Conservation (phyloP, 2,329 filamentous ascomycete genomes). For the Calycina herbarum region DNA sequence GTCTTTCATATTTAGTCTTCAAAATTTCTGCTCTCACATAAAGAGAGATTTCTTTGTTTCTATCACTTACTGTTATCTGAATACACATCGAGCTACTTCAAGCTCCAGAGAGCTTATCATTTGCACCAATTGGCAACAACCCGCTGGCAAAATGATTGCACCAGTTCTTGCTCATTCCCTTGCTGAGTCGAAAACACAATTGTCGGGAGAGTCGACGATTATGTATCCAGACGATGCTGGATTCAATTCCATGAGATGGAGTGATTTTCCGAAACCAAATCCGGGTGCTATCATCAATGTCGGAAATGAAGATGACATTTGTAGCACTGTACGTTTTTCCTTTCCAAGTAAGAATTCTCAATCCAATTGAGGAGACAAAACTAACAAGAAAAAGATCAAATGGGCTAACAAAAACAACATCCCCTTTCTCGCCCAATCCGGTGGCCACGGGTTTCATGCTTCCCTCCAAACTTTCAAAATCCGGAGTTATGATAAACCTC, state of each 20-base stretch:
- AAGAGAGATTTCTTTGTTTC: background rate
- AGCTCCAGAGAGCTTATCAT: background rate
- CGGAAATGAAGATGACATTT: constrained; percentile 12
- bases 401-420: constrained; percentile 15
- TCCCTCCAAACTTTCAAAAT: background rate
- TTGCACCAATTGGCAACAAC: background rate
- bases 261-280: constrained; percentile 10
- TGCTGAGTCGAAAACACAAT: background rate
- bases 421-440: constrained; percentile 17
- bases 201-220: background rate
- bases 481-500: background rate
- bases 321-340: background rate
- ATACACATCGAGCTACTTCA: background rate
- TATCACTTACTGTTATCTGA: background rate
- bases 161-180: background rate
- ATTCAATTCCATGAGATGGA: constrained; percentile 3
- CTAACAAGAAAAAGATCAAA: constrained; percentile 13
- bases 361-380: background rate
- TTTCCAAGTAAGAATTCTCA: background rate
- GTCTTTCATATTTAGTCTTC: background rate
- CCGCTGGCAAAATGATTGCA: background rate
- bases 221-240: background rate
- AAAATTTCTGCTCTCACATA: too few species aligned
- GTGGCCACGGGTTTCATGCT: constrained; percentile 15
- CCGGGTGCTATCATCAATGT: constrained; percentile 16